Conservation (phyloP, 805 yeast genomes). For the Candida boleticola region DNA sequence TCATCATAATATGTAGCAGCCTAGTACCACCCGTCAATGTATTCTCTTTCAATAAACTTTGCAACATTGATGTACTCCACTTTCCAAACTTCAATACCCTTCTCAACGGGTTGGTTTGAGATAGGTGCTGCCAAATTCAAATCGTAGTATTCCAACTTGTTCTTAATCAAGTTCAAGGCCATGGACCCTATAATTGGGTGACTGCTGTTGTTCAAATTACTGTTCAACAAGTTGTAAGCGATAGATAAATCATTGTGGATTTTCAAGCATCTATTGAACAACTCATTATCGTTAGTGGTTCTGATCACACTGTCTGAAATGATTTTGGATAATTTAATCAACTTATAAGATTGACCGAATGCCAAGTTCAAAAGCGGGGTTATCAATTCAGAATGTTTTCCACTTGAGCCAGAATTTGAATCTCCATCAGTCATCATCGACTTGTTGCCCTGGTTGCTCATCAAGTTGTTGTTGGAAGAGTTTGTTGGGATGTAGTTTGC, state of each 20-base stretch:
- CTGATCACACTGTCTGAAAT: slow-evolving; percentile 29
- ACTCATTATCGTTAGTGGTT: slow-evolving; percentile 20
- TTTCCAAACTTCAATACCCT: slow-evolving; percentile 17
- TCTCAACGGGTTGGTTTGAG: background rate
- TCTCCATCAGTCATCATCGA: background rate
- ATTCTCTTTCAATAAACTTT: slow-evolving; percentile 30
- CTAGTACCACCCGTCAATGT: slow-evolving; percentile 36
- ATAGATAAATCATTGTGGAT: slow-evolving; percentile 37
- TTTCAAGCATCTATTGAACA: slow-evolving; percentile 27
- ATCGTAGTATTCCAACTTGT: slow-evolving; percentile 23
- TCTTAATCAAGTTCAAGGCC: slow-evolving; percentile 19
- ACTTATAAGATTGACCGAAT: slow-evolving; percentile 30
- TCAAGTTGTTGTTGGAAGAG: slow-evolving; percentile 4
- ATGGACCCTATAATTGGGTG: slow-evolving; percentile 24
- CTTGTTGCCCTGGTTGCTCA: slow-evolving; percentile 3
- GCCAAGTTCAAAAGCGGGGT: slow-evolving; percentile 35
- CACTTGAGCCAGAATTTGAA: background rate
- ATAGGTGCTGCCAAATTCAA: slow-evolving; percentile 20
- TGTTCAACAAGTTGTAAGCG: slow-evolving; percentile 29
- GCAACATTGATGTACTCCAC: slow-evolving; percentile 19
- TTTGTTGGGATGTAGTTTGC: slow-evolving; percentile 28
- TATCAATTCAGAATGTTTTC: slow-evolving; percentile 8
- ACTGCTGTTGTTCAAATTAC: slow-evolving; percentile 17
- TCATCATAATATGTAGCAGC: background rate
- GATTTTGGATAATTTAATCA: slow-evolving; percentile 35